Base-by-base conservation (phyloP, 164 flowering plant genomes). In the Tetrastigma voinierianum region DNA sequence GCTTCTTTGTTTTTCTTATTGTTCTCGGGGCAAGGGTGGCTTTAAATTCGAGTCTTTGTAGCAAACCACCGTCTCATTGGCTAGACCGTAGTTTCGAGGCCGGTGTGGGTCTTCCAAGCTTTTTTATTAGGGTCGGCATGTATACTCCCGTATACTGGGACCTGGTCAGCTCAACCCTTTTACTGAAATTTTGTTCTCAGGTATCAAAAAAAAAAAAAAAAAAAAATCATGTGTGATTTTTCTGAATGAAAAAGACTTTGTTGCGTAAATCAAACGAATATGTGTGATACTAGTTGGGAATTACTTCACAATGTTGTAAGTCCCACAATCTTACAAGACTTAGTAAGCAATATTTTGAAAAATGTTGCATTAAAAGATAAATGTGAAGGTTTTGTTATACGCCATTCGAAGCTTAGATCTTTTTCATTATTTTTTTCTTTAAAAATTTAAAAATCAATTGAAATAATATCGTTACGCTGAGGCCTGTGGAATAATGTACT, bases 271-370 rank as follows among this genome's bases (percentile, higher is more conserved):
- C 4, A 88, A 88, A 65, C 54, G 86, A 11, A 40, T 81, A 2
- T n/a, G n/a, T 88, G 93, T 81, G 90, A 88, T 86, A n/a, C 89
- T 85, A 82, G 43, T 59, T 88, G 17, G 90, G 93, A n/a, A 83
- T 88, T 46, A 84, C 86, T 6, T 74, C 90, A 1, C 93, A 88
- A 24, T 88, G 93, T 63, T 84, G 90, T 65, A 74, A 78, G 52
- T 85, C 93, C 2, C 55, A 11, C 20, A 75, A 84, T 13, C 85
- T 64, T 0, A 0, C 51, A 10, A 85, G 72, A 59, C n/a, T 73
- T 10, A 72, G 20, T 43, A 71, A n/a, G 47, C 90, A 84, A 53
- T 88, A 86, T 58, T 24, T 82, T 52, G 93, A 83, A 70, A n/a
- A 88, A 70, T n/a, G 73, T 88, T 10, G 56, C 89, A 0, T 67